These are phyloP conservation scores for Tetracentron sinense DNA, from an alignment of 164 flowering plant species.

Conservation along the genomic window DNA sequence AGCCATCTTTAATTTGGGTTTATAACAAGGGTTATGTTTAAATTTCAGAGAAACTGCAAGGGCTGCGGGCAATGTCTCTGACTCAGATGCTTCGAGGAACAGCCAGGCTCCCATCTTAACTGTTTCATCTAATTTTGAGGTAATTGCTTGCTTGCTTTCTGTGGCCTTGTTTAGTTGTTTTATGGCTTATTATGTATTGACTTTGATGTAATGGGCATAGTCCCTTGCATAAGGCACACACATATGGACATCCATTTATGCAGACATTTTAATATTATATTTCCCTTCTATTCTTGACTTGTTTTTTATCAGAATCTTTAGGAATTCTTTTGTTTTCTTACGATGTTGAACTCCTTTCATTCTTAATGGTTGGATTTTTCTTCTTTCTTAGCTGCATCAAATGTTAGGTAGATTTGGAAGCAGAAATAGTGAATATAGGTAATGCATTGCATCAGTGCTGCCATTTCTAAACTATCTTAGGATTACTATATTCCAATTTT, in stretches of 20 bases:
- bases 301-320: no score
- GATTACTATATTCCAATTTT: background rate
- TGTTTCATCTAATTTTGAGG: conserved; percentile 95
- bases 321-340: no score
- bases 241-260: no score
- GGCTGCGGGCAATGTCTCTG: conserved; percentile 35
- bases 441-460: background rate
- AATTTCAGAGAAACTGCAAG: conserved; percentile 50
- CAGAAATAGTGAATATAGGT: background rate
- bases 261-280: no score
- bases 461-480: background rate
- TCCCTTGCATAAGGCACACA: background rate
- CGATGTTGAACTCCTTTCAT: no score
- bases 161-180: background rate
- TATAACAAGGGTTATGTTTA: background rate
- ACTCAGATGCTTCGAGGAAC: conserved; percentile 53
- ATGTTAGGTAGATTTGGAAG: background rate
- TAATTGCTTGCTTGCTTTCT: conserved; percentile 16
- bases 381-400: background rate
- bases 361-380: background rate
- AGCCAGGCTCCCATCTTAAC: conserved; percentile 47
- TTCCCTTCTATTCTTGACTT: no score
- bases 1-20: background rate
- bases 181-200: background rate
- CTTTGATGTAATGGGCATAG: background rate